Evolutionary conservation across 495 filamentous ascomycete genomes (phyloP), one percentile per base, ranked within the genome.

Genomic region (Penicillium roqueforti): DNA sequence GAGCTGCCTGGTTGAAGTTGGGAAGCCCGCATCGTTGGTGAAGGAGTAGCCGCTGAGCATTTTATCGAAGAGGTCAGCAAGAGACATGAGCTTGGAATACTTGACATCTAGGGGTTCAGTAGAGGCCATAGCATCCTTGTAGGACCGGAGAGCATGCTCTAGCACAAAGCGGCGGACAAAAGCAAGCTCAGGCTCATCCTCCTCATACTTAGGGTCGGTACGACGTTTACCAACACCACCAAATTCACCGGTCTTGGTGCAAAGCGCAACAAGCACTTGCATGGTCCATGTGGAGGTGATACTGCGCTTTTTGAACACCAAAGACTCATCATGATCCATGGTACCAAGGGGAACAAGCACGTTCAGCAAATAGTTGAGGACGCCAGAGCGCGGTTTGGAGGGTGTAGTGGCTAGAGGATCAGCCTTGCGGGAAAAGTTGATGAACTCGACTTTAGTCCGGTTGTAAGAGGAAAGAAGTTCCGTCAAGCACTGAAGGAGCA

Each of bases 401-500:
- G 93, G 93, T 6, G 91, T 96, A 41, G 83, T 86, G 25, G 86
- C 83, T 55, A 89, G 79, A 4, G 91, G 87, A 53, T 89, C 87
- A 18, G 87, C 86, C 61, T 89, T 89, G 54, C 93, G 85, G 47
- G 92, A 96, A 76, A 96, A 97, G 65, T 97, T 97, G 69, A 99
- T 96, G 66, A 99, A 99, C 62, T 99, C 95, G 19, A 97, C 80
- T 76, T 99, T 99, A 36, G 90, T 86, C 25, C 91, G 86, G 55
- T 90, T 96, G 73, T 96, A 97, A 61, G 85, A 92, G 37, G 86
- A 85, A n/a, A 99, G 77, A 16, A 99, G 80, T 67, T 99, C 93
- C 0, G 91, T 87, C 29, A 99, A 76, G 62, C 92, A 96, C 65
- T 96, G 89, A 37, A 99, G 78, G 51, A 99, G 77, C 75, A 97